phyloP scores from a whole-genome alignment of 2,329 filamentous ascomycete species.

The Aspergillus tubingensis region DNA sequence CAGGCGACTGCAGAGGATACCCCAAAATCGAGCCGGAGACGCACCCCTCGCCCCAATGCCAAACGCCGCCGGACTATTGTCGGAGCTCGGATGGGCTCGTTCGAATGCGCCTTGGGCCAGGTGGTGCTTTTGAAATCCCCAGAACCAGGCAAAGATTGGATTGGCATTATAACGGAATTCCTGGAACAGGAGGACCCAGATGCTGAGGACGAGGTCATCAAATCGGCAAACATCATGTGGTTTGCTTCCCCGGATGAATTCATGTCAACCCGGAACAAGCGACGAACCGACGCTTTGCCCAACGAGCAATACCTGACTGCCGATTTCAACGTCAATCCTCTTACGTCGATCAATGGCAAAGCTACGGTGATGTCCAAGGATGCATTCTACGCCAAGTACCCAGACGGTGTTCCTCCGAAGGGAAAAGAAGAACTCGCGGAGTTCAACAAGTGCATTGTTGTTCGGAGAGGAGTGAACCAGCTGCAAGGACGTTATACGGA shows the following conservation, averaged over 20 bases:
- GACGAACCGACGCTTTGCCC: constrained; percentile 75
- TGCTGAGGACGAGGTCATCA: constrained; percentile 46
- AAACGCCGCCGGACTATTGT: constrained; percentile 59
- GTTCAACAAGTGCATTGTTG: constrained; percentile 84
- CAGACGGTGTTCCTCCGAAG: constrained; percentile 72
- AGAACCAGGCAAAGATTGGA: constrained; percentile 84
- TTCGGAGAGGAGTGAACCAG: constrained; percentile 84
- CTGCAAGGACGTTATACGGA: constrained; percentile 88
- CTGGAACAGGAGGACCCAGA: constrained; percentile 70
- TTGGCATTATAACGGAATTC: constrained; percentile 85
- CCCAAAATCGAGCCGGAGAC: constrained; percentile 30
- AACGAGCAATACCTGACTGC: constrained; percentile 93
- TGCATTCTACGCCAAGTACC: constrained; percentile 68
- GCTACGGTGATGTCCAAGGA: constrained; percentile 75
- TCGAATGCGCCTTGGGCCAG: constrained; percentile 80
- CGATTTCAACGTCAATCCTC: constrained; percentile 81
- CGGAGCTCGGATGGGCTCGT: constrained; percentile 78
- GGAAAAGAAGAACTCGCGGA: constrained; percentile 62
- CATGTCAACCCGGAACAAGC: constrained; percentile 79
- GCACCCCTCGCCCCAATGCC: constrained; percentile 30
- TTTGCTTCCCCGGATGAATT: constrained; percentile 85
- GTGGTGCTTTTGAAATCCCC: constrained; percentile 85
- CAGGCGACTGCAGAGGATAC: constrained; percentile 20
- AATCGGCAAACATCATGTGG: constrained; percentile 90
- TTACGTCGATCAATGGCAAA: constrained; percentile 87